Evolutionary conservation across 2,329 filamentous ascomycete species (phyloP), one percentile per base, ranked within the genome.

Genomic region (Plenodomus tracheiphilus): DNA sequence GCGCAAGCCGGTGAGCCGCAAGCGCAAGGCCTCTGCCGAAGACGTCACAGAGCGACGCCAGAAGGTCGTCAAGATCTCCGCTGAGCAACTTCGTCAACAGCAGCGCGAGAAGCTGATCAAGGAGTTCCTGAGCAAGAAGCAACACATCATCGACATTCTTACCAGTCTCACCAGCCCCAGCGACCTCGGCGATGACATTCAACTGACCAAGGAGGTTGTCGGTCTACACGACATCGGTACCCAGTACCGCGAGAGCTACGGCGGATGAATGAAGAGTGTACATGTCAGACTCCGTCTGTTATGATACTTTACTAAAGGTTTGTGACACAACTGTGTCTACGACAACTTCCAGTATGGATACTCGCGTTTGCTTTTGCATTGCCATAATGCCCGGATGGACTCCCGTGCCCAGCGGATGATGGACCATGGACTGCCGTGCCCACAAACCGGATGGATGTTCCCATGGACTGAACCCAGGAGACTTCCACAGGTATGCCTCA

Each of bases 61-160:
- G 38, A 73, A 66, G 59, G 57, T 58, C 10, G 45, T 56, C 43
- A 70, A 66, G 54, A 53, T 63, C 18, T 61, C 61, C 44, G 61
- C 56, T n/a, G 69, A 72, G 53, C 64, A 71, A 55, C 64, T 66
- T 34, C 64, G 64, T 22, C 61, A 68, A 49, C 65, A 68, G 41
- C 59, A 58, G n/a, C 66, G 65, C 15, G 59, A 65, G 9, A 59
- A 58, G 15, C 52, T 73, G 10, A 54, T 66, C 37, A 54, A 64
- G 13, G 64, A 66, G 22, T 74, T 71, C 47, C 39, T 58, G 13
- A 64, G 51, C 58, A 68, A 68, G 61, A 71, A 69, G 61, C 65
- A 70, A 46, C 57, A 59, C 39, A 63, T 74, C 43, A 64, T 70
- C 42, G 59, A 68, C 47, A 64, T 65, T 18, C 44, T 74, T 35